Conservation (phyloP, 768 basidiomycete species). For the Naganishia antarctica region DNA sequence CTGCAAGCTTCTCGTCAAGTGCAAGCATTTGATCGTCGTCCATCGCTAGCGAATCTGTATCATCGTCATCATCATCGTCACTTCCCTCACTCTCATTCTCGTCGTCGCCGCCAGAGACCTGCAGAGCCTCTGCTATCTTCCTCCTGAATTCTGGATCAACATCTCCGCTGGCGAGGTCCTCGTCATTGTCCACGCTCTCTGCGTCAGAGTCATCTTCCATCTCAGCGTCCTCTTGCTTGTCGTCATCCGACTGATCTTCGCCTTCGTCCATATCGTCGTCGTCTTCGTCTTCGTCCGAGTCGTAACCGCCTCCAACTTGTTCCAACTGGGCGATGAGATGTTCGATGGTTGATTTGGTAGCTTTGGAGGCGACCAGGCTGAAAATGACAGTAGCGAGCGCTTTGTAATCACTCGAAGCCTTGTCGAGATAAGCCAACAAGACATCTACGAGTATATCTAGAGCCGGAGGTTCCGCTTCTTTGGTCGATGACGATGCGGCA, state of each 20-base stretch:
- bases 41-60: slow-evolving; percentile 55
- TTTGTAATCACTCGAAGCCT: slow-evolving; percentile 72
- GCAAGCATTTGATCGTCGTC: slow-evolving; percentile 99
- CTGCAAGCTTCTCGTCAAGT: slow-evolving; percentile 83
- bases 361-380: slow-evolving; percentile 62
- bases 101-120: slow-evolving; percentile 53
- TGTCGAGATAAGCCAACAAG: slow-evolving; percentile 85
- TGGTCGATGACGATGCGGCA: slow-evolving; percentile 29
- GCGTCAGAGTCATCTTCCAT: slow-evolving; percentile 31
- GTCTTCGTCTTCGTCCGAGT: slow-evolving; percentile 32
- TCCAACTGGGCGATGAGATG: slow-evolving; percentile 82
- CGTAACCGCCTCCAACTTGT: slow-evolving; percentile 54
- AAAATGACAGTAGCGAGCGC: slow-evolving; percentile 76
- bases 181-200: slow-evolving; percentile 49
- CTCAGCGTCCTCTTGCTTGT: slow-evolving; percentile 36
- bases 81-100: slow-evolving; percentile 57
- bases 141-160: slow-evolving; percentile 59
- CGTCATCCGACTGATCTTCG: slow-evolving; percentile 40
- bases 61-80: slow-evolving; percentile 56
- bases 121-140: slow-evolving; percentile 56
- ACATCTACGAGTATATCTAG: slow-evolving; percentile 80
- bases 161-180: slow-evolving; percentile 43
- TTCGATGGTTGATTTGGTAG: slow-evolving; percentile 67
- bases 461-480: slow-evolving; percentile 56
- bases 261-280: slow-evolving; percentile 38